phyloP scores from a whole-genome alignment of 345 rosid species.

The Angophora floribunda region DNA sequence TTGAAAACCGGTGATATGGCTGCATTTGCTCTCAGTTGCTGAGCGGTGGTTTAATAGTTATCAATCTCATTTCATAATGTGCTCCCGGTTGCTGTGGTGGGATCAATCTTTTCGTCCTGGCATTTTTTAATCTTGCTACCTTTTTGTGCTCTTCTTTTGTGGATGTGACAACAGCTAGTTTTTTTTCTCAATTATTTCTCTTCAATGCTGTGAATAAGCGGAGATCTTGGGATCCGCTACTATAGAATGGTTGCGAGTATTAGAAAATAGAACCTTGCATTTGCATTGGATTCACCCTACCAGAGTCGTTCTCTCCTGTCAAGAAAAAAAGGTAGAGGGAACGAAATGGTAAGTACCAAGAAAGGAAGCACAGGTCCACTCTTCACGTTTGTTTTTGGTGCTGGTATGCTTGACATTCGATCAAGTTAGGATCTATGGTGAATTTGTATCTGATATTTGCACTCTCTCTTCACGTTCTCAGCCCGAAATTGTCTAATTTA shows the following conservation, averaged over 20 bases:
- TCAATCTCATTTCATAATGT: not conserved
- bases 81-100: rapidly evolving
- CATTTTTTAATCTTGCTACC: not conserved
- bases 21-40: not conserved
- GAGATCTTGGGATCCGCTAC: no score
- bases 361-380: not conserved
- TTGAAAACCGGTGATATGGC: not conserved
- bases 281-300: not conserved
- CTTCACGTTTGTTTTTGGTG: not conserved
- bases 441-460: not conserved
- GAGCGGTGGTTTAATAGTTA: not conserved
- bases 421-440: not conserved
- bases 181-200: not conserved
- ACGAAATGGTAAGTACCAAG: not conserved
- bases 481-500: not conserved
- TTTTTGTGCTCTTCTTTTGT: not conserved
- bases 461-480: not conserved
- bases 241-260: no score
- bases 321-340: not conserved
- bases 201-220: not conserved
- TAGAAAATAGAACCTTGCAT: not conserved
- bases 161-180: not conserved
- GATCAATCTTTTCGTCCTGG: not conserved
- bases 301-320: not conserved
- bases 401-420: not conserved